phyloP scores from a whole-genome alignment of 345 rosid genomes.

The Arabis hirsuta region DNA sequence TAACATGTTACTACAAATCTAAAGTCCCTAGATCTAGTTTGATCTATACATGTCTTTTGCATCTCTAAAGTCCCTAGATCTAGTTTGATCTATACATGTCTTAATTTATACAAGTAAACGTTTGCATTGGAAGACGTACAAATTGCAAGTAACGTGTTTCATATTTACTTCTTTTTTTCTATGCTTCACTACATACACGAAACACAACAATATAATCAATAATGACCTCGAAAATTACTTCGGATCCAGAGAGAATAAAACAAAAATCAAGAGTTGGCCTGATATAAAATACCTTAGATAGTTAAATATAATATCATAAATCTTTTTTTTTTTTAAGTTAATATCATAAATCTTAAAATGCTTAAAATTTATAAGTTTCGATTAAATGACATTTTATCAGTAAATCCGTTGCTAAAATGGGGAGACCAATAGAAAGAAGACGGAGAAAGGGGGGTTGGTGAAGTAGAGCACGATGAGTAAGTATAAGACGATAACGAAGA shows the following conservation, averaged over 20 bases:
- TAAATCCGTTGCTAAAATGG: background rate
- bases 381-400: slow-evolving; percentile 10
- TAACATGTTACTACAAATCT: too few species aligned
- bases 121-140: too few species aligned
- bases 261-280: background rate
- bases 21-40: too few species aligned
- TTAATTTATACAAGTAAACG: too few species aligned
- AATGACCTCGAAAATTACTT: background rate
- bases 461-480: slow-evolving; percentile 50
- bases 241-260: background rate
- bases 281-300: background rate
- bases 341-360: background rate
- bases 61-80: too few species aligned
- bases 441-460: slow-evolving; percentile 55
- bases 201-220: too few species aligned
- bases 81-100: too few species aligned
- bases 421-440: slow-evolving; percentile 55
- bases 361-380: background rate
- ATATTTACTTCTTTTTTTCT: too few species aligned
- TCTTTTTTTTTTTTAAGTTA: background rate
- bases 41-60: too few species aligned
- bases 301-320: background rate
- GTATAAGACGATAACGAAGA: slow-evolving; percentile 43
- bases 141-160: too few species aligned
- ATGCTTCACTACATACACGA: too few species aligned